These are phyloP conservation scores for Trichoderma sp. DNA, from an alignment of 2,329 filamentous ascomycete species.

Conservation along the genomic window DNA sequence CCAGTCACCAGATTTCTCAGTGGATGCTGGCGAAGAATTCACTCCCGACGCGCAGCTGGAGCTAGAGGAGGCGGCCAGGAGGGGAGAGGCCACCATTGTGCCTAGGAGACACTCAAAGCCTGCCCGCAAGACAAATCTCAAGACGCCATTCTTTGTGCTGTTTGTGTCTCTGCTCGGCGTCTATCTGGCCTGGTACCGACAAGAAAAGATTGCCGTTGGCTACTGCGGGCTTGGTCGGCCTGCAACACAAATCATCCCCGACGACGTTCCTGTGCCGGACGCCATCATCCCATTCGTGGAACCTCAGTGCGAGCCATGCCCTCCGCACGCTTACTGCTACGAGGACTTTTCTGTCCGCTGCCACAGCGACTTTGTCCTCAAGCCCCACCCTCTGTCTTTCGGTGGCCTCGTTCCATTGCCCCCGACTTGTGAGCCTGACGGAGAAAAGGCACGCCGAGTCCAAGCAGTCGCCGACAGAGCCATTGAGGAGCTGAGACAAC, in stretches of 20 bases:
- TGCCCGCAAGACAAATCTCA: constrained; percentile 50
- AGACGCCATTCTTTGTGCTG: constrained; percentile 70
- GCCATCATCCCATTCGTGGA: constrained; percentile 69
- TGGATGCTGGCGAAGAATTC: constrained; percentile 86
- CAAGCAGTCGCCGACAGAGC: constrained; percentile 86
- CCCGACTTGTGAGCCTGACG: constrained; percentile 92
- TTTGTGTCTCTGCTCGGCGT: constrained; percentile 68
- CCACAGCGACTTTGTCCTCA: constrained; percentile 83
- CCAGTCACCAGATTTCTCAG: constrained; percentile 36
- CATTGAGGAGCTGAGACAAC: constrained; percentile 81
- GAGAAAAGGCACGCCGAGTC: constrained; percentile 84
- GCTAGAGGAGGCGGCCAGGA: constrained; percentile 65
- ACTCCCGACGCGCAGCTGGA: constrained; percentile 88
- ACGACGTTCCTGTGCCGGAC: constrained; percentile 63
- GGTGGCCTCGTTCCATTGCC: constrained; percentile 80
- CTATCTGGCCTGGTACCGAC: constrained; percentile 81
- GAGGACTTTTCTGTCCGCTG: constrained; percentile 75
- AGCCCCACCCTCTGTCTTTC: constrained; percentile 79
- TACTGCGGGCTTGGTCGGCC: constrained; percentile 85
- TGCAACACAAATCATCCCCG: constrained; percentile 52
- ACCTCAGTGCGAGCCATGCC: constrained; percentile 87
- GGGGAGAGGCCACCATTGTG: constrained; percentile 50
- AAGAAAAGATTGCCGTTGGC: constrained; percentile 94
- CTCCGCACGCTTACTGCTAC: constrained; percentile 86
- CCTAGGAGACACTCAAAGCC: constrained; percentile 44